Evolutionary conservation across 2,329 filamentous ascomycete species (phyloP).

Genomic region (Fonsecaea monophora): DNA sequence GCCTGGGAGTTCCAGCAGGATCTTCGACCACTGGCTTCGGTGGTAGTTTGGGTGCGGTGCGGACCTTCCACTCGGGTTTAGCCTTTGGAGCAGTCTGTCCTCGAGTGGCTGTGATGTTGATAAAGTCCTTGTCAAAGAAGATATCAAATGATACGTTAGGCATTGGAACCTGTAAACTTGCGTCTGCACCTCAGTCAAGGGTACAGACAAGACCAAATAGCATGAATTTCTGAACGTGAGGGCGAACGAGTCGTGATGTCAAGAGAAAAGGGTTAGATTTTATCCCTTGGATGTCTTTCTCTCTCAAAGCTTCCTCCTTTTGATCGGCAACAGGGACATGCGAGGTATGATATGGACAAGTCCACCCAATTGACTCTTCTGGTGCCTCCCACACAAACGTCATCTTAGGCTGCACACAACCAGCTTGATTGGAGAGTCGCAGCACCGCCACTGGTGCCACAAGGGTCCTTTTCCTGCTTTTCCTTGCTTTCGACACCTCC

Average conservation of each 20-base stretch:
- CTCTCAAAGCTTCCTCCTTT: slow-evolving; percentile 1
- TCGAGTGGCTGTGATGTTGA: slow-evolving; percentile 42
- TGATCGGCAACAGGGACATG: slow-evolving; percentile 17
- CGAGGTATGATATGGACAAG: slow-evolving; percentile 15
- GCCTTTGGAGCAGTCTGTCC: slow-evolving; percentile 40
- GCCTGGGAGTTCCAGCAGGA: slow-evolving; percentile 29
- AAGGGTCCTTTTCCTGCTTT: slow-evolving; percentile 29
- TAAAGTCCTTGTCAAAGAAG: slow-evolving; percentile 42
- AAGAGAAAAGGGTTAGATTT: slow-evolving; percentile 10
- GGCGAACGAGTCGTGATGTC: not conserved
- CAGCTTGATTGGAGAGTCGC: slow-evolving; percentile 15
- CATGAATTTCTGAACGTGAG: not conserved
- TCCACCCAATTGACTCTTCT: not conserved
- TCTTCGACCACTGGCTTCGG: slow-evolving; percentile 37
- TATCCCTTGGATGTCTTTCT: slow-evolving; percentile 3
- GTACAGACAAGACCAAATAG: slow-evolving; percentile 9
- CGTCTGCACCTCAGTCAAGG: slow-evolving; percentile 9
- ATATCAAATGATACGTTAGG: slow-evolving; percentile 44
- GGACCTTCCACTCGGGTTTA: slow-evolving; percentile 42
- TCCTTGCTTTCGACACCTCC: slow-evolving; percentile 22
- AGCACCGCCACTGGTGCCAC: slow-evolving; percentile 28
- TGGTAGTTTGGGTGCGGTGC: slow-evolving; percentile 40
- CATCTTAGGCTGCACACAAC: slow-evolving; percentile 21
- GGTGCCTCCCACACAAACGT: slow-evolving; percentile 22
- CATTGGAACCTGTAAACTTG: slow-evolving; percentile 36